Evolutionary conservation across 768 basidiomycete genomes (phyloP).

Genomic region (Tulasnella sp.): DNA sequence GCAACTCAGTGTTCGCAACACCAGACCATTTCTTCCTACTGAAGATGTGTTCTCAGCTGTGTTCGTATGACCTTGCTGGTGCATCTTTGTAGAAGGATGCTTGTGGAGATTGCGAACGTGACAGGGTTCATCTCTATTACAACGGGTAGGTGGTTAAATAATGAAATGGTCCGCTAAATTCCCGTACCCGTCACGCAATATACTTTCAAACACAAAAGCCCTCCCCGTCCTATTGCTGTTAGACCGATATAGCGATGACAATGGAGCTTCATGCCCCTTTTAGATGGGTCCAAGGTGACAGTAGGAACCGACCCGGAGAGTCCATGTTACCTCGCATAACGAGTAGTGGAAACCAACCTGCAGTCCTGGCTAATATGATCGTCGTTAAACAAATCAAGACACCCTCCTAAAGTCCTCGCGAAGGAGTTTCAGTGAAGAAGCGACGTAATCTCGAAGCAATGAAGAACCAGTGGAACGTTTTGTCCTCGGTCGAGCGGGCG

Average conservation of each 20-base stretch:
- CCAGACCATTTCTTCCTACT: no score
- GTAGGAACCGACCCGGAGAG: slow-evolving; percentile 40
- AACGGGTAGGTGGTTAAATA: no score
- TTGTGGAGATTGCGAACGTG: no score
- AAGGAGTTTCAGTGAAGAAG: no score
- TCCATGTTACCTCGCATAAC: slow-evolving; percentile 51
- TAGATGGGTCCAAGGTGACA: slow-evolving; percentile 94
- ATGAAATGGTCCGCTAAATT: not conserved
- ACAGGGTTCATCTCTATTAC: no score
- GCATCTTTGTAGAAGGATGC: no score
- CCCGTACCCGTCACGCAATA: not conserved
- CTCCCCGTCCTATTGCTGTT: not conserved
- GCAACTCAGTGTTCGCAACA: no score
- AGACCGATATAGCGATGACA: not conserved
- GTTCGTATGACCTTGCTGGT: no score
- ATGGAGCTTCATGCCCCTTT: slow-evolving; percentile 31
- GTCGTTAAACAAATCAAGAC: slow-evolving; percentile 97
- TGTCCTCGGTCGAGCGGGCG: no score
- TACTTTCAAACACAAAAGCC: not conserved
- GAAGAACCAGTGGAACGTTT: no score
- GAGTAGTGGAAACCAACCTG: slow-evolving; percentile 44
- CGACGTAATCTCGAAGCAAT: no score
- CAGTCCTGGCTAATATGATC: slow-evolving; percentile 87
- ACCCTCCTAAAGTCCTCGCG: slow-evolving; percentile 55
- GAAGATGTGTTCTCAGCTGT: no score